Percentiles rank a stretch among this genome's conserved stretches.
These are phyloP conservation scores for Penicillium sp. DNA, from an alignment of 2,329 filamentous ascomycete genomes.

Conservation along the genomic window DNA sequence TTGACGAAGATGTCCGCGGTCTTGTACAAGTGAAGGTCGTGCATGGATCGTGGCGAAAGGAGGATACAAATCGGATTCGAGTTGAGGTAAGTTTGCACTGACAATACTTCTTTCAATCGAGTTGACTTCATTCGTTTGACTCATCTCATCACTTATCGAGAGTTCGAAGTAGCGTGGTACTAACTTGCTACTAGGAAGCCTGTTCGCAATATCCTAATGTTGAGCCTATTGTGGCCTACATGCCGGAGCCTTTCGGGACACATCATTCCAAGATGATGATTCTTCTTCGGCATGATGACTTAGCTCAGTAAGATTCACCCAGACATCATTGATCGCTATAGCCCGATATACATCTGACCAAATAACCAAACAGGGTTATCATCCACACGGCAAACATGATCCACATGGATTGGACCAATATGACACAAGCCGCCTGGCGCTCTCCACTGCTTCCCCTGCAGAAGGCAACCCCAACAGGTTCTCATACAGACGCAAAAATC, in stretches of 20 bases:
- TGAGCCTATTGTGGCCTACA: conserved; percentile 68
- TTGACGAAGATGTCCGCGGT: conserved; percentile 57
- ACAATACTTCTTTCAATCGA: background rate
- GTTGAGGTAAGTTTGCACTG: conserved; percentile 53
- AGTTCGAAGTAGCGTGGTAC: background rate
- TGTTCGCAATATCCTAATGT: conserved; percentile 66
- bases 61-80: conserved; percentile 58
- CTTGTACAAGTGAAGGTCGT: conserved; percentile 59
- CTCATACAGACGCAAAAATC: conserved; percentile 30
- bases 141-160: background rate
- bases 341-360: background rate
- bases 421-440: conserved; percentile 80
- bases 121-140: background rate
- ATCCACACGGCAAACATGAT: conserved; percentile 95
- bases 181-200: conserved; percentile 52
- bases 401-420: conserved; percentile 79
- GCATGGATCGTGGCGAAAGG: conserved; percentile 67
- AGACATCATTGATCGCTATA: background rate
- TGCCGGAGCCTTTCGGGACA: conserved; percentile 82
- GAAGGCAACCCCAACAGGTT: conserved; percentile 1
- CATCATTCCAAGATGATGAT: conserved; percentile 88
- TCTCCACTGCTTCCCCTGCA: conserved; percentile 66
- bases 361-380: conserved; percentile 52
- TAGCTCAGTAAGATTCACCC: conserved; percentile 56
- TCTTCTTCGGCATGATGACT: conserved; percentile 73